Conservation (phyloP, 1,139 yeast species). For the Yamadazyma friedrichii region DNA sequence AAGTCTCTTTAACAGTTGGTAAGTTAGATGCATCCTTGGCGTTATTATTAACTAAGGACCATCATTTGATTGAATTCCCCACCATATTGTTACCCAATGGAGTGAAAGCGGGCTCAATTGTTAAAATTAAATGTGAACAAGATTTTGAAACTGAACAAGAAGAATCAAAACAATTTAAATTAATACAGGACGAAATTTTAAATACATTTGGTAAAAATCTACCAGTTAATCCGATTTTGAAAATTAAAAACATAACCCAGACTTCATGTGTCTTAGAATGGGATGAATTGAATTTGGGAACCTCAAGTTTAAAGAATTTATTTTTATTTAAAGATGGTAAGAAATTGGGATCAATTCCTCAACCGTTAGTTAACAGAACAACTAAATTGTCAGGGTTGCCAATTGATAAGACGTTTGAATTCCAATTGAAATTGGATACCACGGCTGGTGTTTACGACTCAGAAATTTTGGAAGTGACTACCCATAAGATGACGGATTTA, state of each 20-base stretch:
- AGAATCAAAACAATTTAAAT: conserved; percentile 58
- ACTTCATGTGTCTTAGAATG: conserved; percentile 94
- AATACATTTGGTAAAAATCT: conserved; percentile 68
- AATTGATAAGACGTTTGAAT: conserved; percentile 77
- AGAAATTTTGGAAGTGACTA: conserved; percentile 64
- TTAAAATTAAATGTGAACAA: conserved; percentile 80
- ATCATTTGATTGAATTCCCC: conserved; percentile 94
- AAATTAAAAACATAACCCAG: conserved; percentile 79
- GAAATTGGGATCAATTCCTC: conserved; percentile 83
- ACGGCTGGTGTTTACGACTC: conserved; percentile 84
- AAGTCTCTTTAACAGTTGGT: conserved; percentile 92
- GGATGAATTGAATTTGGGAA: conserved; percentile 84
- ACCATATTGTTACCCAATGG: conserved; percentile 88
- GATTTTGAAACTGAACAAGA: conserved; percentile 66
- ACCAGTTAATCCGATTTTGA: conserved; percentile 74
- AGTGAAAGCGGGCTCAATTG: conserved; percentile 91
- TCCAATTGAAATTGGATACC: conserved; percentile 79
- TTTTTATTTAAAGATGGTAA: conserved; percentile 76
- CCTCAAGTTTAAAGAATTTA: conserved; percentile 75
- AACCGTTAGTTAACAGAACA: conserved; percentile 74
- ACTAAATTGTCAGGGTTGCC: conserved; percentile 91
- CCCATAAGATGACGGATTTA: conserved; percentile 96
- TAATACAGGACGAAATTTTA: conserved; percentile 72
- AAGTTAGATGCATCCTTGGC: conserved; percentile 95
- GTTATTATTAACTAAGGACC: conserved; percentile 83